Percentiles rank a stretch among this genome's conserved stretches.
Evolutionary conservation across 768 basidiomycete genomes (phyloP).

Genomic region (Boletus tomentosulus): DNA sequence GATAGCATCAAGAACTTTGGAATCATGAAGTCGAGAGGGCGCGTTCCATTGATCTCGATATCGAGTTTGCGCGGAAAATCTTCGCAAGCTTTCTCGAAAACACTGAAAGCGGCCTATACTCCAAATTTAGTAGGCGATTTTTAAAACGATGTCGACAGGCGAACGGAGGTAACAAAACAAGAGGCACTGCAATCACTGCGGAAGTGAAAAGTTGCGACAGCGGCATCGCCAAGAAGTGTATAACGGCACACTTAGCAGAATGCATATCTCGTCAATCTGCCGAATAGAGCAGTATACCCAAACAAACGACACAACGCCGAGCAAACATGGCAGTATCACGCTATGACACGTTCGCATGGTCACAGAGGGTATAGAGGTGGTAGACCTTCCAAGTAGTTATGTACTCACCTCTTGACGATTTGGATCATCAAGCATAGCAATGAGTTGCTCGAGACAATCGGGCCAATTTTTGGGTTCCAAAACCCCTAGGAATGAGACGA

Average conservation of each 20-base stretch:
- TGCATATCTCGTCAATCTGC: constrained; percentile 1
- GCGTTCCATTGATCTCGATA: constrained; percentile 87
- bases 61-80: constrained; percentile 96
- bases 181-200: constrained; percentile 1
- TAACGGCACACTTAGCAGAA: constrained; percentile 6
- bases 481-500: constrained; percentile 83
- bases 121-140: constrained; percentile 15
- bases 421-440: constrained; percentile 75
- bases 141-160: neutral
- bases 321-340: neutral
- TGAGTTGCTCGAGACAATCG: constrained; percentile 84
- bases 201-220: neutral
- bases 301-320: constrained; percentile 7
- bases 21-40: constrained; percentile 94
- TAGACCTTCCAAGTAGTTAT: neutral
- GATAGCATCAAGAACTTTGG: constrained; percentile 90
- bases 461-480: constrained; percentile 94
- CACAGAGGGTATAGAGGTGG: neutral
- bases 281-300: constrained; percentile 1
- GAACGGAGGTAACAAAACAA: neutral
- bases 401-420: constrained; percentile 82
- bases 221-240: neutral
- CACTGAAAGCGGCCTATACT: constrained; percentile 82
- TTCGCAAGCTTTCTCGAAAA: constrained; percentile 93
- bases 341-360: neutral